Conservation (phyloP, 345 rosid species). For the Brassica napus region Da-Ae NC_063443.1:13255001-13255500, state of each 20-base stretch:
- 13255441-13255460: not conserved
- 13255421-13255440: not conserved
- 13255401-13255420: conserved; percentile 19
- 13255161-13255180: not conserved
- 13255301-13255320: conserved; percentile 20
- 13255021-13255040: not conserved
- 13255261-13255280: not conserved
- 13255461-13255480: not conserved
- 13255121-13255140: not conserved
- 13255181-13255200: not conserved
- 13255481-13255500: conserved; percentile 32
- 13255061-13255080: not conserved
- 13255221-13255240: not conserved
- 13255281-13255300: not conserved
- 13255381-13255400: conserved; percentile 24
- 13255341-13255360: conserved; percentile 37
- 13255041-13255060: not conserved
- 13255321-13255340: conserved; percentile 28
- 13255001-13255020: conserved; percentile 40
- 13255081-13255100: not conserved
- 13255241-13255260: not conserved
- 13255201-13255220: not conserved
- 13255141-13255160: not conserved
- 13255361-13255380: conserved; percentile 41
- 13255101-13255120: not conserved